Conservation (phyloP, 2,329 filamentous ascomycete species). For the Venturiaceae sp. region DNA sequence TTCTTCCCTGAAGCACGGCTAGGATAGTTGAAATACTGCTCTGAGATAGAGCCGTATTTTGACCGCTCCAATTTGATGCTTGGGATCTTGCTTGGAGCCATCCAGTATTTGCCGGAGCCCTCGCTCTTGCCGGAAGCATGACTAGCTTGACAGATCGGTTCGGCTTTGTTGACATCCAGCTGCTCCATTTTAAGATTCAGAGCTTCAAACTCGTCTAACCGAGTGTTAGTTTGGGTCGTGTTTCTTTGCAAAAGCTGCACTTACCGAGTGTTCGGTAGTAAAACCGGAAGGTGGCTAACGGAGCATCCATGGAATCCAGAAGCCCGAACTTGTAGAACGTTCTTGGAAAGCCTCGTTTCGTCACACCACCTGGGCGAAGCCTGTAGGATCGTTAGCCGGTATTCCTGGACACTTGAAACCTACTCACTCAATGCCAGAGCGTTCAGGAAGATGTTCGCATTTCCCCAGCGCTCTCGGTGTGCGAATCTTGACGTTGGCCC, state of each 20-base stretch:
- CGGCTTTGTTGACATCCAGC: background rate
- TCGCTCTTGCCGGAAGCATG: background rate
- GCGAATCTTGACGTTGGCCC: conserved; percentile 30
- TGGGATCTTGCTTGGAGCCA: background rate
- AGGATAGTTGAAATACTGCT: background rate
- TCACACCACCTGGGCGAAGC: conserved; percentile 25
- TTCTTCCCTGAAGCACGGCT: background rate
- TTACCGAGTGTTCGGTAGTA: conserved; percentile 22
- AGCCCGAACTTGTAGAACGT: conserved; percentile 40
- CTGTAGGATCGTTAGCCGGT: conserved; percentile 17
- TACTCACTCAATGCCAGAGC: conserved; percentile 20
- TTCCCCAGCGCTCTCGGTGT: conserved; percentile 19
- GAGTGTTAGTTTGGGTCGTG: background rate
- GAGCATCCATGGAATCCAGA: conserved; percentile 36
- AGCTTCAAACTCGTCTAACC: background rate
- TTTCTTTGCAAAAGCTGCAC: background rate
- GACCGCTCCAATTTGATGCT: background rate
- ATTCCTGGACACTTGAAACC: background rate
- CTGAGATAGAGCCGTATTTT: background rate
- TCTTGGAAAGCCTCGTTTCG: conserved; percentile 29
- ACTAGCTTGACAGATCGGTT: background rate
- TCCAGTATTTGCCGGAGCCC: background rate
- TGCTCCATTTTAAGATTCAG: background rate
- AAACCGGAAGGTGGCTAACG: conserved; percentile 36
- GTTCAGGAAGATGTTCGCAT: conserved; percentile 12